Conservation (phyloP, 2,329 filamentous ascomycete species). For the Coniochaeta sp. region DNA sequence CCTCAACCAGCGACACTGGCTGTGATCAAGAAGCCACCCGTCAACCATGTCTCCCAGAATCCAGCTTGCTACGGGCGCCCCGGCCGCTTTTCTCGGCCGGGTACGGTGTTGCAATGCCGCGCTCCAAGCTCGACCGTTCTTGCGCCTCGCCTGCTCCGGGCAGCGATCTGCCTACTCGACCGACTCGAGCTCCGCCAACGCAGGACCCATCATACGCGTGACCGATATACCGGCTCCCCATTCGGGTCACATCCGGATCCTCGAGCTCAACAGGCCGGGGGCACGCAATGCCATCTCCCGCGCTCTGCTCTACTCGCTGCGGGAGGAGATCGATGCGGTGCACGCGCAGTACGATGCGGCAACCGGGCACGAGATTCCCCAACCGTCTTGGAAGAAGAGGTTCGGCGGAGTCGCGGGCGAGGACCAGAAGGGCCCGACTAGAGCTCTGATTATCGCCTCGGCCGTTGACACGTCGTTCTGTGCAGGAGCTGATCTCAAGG, state of each 20-base stretch:
- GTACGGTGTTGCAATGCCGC: not conserved
- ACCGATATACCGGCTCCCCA: slow-evolving; percentile 70
- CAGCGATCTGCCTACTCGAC: slow-evolving; percentile 14
- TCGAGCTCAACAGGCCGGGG: slow-evolving; percentile 76
- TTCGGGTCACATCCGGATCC: slow-evolving; percentile 76
- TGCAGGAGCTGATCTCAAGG: slow-evolving; percentile 90
- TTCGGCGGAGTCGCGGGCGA: slow-evolving; percentile 37
- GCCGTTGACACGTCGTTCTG: slow-evolving; percentile 86
- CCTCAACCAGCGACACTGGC: not conserved
- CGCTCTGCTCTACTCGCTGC: slow-evolving; percentile 65
- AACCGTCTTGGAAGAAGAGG: slow-evolving; percentile 22
- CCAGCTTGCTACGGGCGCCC: not conserved
- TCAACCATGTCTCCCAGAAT: not conserved
- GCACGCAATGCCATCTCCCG: slow-evolving; percentile 88
- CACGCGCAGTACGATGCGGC: slow-evolving; percentile 50
- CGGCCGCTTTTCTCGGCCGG: not conserved
- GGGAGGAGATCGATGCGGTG: slow-evolving; percentile 64
- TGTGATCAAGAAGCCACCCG: not conserved
- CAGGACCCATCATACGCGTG: slow-evolving; percentile 55
- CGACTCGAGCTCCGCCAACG: slow-evolving; percentile 20
- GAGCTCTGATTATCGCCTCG: slow-evolving; percentile 77
- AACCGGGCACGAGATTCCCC: slow-evolving; percentile 41
- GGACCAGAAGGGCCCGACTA: slow-evolving; percentile 50
- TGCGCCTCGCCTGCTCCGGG: not conserved
- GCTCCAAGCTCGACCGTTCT: not conserved